These are phyloP conservation scores for Apiotrichum akiyoshidainum DNA, from an alignment of 1,284 basidiomycete genomes.

Conservation along the genomic window DNA sequence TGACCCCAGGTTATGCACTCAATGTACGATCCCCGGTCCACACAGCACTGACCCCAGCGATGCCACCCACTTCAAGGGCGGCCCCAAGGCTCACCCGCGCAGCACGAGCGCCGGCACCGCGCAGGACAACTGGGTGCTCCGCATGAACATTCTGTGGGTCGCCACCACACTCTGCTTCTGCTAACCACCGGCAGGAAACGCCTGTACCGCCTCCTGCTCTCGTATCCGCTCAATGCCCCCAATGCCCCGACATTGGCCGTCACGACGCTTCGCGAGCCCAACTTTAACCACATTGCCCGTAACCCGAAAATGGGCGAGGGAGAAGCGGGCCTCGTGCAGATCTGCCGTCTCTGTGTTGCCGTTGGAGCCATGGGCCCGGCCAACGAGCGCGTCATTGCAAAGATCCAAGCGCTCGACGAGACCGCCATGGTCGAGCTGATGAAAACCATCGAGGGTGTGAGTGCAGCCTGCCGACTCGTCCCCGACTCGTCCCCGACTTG, in stretches of 20 bases:
- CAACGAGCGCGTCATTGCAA: conserved; percentile 46
- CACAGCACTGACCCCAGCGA: conserved; percentile 12
- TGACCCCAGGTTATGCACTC: conserved; percentile 19
- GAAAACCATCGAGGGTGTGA: conserved; percentile 46
- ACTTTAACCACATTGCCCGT: conserved; percentile 40
- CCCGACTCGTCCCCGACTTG: not conserved
- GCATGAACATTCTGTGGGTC: conserved; percentile 43
- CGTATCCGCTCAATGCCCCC: conserved; percentile 40
- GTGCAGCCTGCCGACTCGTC: conserved; percentile 4
- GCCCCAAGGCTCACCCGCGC: conserved; percentile 14
- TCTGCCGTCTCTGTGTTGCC: conserved; percentile 40
- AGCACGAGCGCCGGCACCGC: conserved; percentile 17
- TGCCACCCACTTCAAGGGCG: conserved; percentile 39
- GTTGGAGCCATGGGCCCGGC: conserved; percentile 41
- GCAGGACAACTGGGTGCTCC: conserved; percentile 45
- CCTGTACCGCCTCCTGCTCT: conserved; percentile 42
- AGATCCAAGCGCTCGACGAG: conserved; percentile 46
- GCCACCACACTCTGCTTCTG: not conserved
- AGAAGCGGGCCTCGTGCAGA: conserved; percentile 31
- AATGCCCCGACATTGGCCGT: conserved; percentile 35
- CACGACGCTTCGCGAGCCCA: conserved; percentile 40
- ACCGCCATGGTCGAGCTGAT: conserved; percentile 46
- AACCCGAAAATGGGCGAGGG: conserved; percentile 34
- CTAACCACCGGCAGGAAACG: conserved; percentile 35
- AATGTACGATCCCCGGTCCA: conserved; percentile 10